Evolutionary conservation across 2,329 filamentous ascomycete genomes (phyloP).

Genomic region (Cercospora sojina): DNA sequence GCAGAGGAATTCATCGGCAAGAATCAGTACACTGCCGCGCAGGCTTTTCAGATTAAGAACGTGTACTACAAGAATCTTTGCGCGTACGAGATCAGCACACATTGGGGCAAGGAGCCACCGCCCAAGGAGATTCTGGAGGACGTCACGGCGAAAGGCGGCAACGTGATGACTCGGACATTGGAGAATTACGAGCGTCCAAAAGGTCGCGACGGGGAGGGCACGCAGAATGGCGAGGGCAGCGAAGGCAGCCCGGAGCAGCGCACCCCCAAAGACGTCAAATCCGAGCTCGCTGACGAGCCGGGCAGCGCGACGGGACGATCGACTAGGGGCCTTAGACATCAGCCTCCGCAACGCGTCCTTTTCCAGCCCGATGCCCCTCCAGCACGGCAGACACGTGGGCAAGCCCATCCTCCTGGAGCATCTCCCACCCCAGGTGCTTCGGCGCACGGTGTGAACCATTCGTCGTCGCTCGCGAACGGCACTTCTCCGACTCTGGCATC

Average conservation of each 20-base stretch:
- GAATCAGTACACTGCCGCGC: slow-evolving; percentile 73
- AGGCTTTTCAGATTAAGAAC: slow-evolving; percentile 81
- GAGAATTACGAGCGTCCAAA: slow-evolving; percentile 66
- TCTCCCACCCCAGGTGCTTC: slow-evolving; percentile 50
- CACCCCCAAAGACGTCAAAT: slow-evolving; percentile 54
- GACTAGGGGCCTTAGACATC: slow-evolving; percentile 58
- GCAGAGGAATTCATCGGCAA: slow-evolving; percentile 73
- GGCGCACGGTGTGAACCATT: slow-evolving; percentile 50
- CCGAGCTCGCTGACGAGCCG: slow-evolving; percentile 52
- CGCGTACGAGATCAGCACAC: slow-evolving; percentile 78
- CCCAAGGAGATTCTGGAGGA: slow-evolving; percentile 86
- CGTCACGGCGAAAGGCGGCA: slow-evolving; percentile 73
- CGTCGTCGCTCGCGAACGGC: slow-evolving; percentile 29
- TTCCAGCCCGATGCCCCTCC: slow-evolving; percentile 78
- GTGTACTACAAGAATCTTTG: slow-evolving; percentile 84
- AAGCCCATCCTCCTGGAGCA: slow-evolving; percentile 28
- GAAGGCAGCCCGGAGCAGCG: slow-evolving; percentile 46
- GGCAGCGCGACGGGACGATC: slow-evolving; percentile 40
- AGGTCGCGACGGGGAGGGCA: slow-evolving; percentile 48
- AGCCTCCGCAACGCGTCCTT: slow-evolving; percentile 79
- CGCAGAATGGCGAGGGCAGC: slow-evolving; percentile 56
- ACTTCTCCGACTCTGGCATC: slow-evolving; percentile 58
- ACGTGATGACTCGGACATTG: slow-evolving; percentile 72
- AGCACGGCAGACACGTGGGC: slow-evolving; percentile 62
- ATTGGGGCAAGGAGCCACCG: slow-evolving; percentile 77